Evolutionary conservation across 2,329 filamentous ascomycete species (phyloP).

Genomic region (Polytolypa hystricis): DNA sequence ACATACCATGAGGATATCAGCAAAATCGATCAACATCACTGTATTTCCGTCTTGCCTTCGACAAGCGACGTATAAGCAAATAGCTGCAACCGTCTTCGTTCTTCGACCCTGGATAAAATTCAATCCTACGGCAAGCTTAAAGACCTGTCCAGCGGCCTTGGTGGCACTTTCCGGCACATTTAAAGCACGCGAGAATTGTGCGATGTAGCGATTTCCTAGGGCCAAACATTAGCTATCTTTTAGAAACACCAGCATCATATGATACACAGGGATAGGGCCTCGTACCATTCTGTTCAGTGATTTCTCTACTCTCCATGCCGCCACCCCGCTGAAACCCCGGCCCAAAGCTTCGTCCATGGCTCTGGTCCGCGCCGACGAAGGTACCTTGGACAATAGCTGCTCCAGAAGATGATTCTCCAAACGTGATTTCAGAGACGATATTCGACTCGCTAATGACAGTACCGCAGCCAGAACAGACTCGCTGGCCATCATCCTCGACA

Average conservation of each 20-base stretch:
- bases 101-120: conserved; percentile 81
- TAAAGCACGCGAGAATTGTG: conserved; percentile 30
- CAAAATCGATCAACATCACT: conserved; percentile 90
- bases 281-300: conserved; percentile 34
- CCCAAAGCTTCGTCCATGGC: conserved; percentile 55
- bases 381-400: conserved; percentile 85
- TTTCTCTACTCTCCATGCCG: conserved; percentile 39
- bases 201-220: conserved; percentile 32
- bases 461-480: conserved; percentile 72
- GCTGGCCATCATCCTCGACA: conserved; percentile 36
- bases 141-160: conserved; percentile 58
- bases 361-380: conserved; percentile 76
- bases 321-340: conserved; percentile 37
- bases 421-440: conserved; percentile 84
- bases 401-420: conserved; percentile 76
- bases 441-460: conserved; percentile 73
- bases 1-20: conserved; percentile 57
- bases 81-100: conserved; percentile 74
- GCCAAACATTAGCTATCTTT: conserved; percentile 3
- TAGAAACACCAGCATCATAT: neutral
- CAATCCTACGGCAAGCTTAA: conserved; percentile 61
- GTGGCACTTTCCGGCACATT: conserved; percentile 48
- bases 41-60: conserved; percentile 68
- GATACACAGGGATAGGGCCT: conserved; percentile 3
- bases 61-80: conserved; percentile 82